Conservation (phyloP, 495 filamentous ascomycete species). For the Thermothielavioides terrestris region DNA sequence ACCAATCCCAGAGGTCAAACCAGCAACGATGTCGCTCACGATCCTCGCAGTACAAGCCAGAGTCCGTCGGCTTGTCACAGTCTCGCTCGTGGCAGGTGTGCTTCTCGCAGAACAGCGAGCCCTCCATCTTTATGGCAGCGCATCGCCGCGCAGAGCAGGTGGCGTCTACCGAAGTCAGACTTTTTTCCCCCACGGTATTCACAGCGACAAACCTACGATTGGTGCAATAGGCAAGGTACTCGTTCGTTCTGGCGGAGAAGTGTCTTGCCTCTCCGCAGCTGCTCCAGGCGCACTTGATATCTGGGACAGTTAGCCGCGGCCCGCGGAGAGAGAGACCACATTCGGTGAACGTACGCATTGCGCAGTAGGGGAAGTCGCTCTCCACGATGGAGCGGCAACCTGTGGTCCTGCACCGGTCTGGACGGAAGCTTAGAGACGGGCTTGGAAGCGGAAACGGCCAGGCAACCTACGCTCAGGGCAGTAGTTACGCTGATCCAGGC, state of each 20-base stretch:
- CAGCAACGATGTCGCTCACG: constrained; percentile 16
- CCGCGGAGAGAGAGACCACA: neutral
- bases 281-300: constrained; percentile 19
- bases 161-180: constrained; percentile 16
- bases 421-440: neutral
- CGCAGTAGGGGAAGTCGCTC: constrained; percentile 18
- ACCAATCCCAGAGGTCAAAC: neutral
- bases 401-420: constrained; percentile 17
- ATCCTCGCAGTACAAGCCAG: constrained; percentile 17
- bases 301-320: neutral
- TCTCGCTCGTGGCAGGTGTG: constrained; percentile 25
- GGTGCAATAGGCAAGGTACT: constrained; percentile 22
- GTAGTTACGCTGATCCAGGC: constrained; percentile 16
- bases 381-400: constrained; percentile 17
- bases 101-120: constrained; percentile 15
- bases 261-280: constrained; percentile 12
- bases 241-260: constrained; percentile 4
- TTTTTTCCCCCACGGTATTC: neutral
- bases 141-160: constrained; percentile 20
- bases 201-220: constrained; percentile 15
- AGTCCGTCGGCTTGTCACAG: constrained; percentile 15
- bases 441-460: neutral
- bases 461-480: constrained; percentile 16
- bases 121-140: constrained; percentile 6
- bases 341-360: constrained; percentile 9